A percentile compares a stretch with the other conserved stretches of the same genome.
Evolutionary conservation across 805 yeast species (phyloP).

Genomic region (Teunomyces tritomae): DNA sequence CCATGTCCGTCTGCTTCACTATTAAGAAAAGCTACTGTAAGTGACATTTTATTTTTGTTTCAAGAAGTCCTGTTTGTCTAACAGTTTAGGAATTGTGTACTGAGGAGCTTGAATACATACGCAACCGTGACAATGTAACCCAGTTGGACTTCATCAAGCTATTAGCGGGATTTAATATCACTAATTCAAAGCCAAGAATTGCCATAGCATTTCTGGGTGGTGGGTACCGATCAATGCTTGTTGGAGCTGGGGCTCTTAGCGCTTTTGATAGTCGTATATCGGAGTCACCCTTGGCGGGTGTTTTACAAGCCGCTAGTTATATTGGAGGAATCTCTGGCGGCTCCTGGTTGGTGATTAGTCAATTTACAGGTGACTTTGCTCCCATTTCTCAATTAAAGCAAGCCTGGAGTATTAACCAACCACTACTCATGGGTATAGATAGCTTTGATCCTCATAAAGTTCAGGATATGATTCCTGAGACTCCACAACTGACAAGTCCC

Average conservation of each 20-base stretch:
- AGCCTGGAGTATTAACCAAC: slow-evolving; percentile 44
- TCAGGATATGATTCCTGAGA: not conserved
- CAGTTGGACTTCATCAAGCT: slow-evolving; percentile 25
- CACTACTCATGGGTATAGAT: slow-evolving; percentile 57
- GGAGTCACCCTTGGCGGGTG: slow-evolving; percentile 41
- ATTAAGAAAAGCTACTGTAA: slow-evolving; percentile 19
- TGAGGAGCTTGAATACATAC: slow-evolving; percentile 25
- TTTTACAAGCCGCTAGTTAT: slow-evolving; percentile 54
- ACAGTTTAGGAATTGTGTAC: slow-evolving; percentile 12
- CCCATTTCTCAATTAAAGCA: slow-evolving; percentile 24
- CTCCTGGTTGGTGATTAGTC: slow-evolving; percentile 61
- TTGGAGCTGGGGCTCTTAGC: slow-evolving; percentile 53
- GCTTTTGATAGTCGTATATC: slow-evolving; percentile 50
- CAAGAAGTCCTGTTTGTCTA: slow-evolving; percentile 8
- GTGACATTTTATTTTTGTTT: not conserved
- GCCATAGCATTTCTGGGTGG: slow-evolving; percentile 51
- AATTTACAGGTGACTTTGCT: slow-evolving; percentile 28
- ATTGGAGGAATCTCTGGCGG: slow-evolving; percentile 72
- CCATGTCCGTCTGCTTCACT: slow-evolving; percentile 21
- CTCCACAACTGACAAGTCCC: not conserved
- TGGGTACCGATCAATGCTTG: slow-evolving; percentile 58
- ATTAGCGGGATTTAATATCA: slow-evolving; percentile 28
- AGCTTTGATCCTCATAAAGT: slow-evolving; percentile 38
- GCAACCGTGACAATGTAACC: slow-evolving; percentile 26
- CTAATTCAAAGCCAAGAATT: slow-evolving; percentile 31